phyloP scores from a whole-genome alignment of 2,329 filamentous ascomycete genomes.

The Monosporascus cannonballus region DNA sequence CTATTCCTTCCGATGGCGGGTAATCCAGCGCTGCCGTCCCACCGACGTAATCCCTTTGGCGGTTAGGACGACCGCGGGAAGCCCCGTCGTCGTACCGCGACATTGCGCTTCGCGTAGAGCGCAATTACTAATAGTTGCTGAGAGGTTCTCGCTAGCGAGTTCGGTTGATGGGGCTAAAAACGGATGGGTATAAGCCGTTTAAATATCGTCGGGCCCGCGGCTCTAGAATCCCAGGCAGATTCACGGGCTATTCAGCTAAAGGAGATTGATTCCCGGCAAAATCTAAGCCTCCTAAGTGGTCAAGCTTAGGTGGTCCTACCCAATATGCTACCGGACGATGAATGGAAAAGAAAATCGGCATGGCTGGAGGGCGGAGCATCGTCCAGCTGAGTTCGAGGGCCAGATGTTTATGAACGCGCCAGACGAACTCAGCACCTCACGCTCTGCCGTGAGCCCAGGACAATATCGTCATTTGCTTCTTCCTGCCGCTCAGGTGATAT shows the following conservation, averaged over 20 bases:
- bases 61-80: slow-evolving; percentile 12
- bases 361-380: background rate
- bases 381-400: background rate
- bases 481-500: background rate
- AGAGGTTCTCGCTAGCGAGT: background rate
- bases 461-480: background rate
- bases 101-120: slow-evolving; percentile 11
- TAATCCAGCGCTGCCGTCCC: slow-evolving; percentile 8
- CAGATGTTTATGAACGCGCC: background rate
- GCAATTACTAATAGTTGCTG: slow-evolving; percentile 1
- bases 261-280: background rate
- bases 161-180: background rate
- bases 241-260: background rate
- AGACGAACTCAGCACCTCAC: background rate
- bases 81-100: slow-evolving; percentile 19
- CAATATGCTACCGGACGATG: background rate
- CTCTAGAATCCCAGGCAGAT: background rate
- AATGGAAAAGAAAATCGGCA: background rate
- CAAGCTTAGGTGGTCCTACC: background rate
- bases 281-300: background rate
- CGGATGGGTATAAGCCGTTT: too few relatives aligned
- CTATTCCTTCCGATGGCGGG: slow-evolving; percentile 7
- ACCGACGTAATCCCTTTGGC: slow-evolving; percentile 5
- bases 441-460: background rate
- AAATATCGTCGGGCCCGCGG: background rate